phyloP scores from a whole-genome alignment of 805 yeast genomes.

The Cyberlindnera nakhonratchasimensis region DNA sequence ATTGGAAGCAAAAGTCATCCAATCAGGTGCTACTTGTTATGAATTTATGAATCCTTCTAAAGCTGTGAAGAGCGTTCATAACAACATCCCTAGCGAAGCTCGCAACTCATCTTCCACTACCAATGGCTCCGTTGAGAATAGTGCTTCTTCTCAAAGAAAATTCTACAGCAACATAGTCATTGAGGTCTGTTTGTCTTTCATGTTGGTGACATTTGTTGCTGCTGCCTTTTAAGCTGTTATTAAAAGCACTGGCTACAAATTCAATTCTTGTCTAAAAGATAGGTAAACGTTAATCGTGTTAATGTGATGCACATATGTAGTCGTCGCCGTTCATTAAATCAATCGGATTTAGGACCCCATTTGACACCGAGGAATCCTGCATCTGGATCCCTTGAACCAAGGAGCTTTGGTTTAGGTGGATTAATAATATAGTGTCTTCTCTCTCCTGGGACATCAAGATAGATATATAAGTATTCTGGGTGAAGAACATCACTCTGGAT shows the following conservation, averaged over 20 bases:
- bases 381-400: conserved; percentile 34
- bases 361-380: conserved; percentile 74
- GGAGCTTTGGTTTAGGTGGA: conserved; percentile 51
- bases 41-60: conserved; percentile 17
- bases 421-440: conserved; percentile 65
- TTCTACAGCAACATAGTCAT: conserved; percentile 11
- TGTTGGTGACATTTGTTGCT: conserved; percentile 6
- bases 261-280: too few relatives aligned
- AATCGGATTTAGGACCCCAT: conserved; percentile 78
- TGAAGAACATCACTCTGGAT: conserved; percentile 58
- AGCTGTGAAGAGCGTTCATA: background rate
- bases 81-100: background rate
- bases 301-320: conserved; percentile 1
- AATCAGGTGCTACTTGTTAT: conserved; percentile 22
- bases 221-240: background rate
- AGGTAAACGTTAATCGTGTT: background rate
- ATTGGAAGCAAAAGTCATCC: conserved; percentile 10
- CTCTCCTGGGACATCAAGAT: conserved; percentile 71
- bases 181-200: conserved; percentile 7
- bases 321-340: conserved; percentile 4
- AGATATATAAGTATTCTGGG: conserved; percentile 69
- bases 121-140: conserved; percentile 3
- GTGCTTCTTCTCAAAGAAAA: conserved; percentile 6
- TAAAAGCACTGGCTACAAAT: too few relatives aligned
- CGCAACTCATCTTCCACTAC: background rate